Conservation (phyloP, 2,329 filamentous ascomycete species). For the Davidsoniella eucalypti region DNA sequence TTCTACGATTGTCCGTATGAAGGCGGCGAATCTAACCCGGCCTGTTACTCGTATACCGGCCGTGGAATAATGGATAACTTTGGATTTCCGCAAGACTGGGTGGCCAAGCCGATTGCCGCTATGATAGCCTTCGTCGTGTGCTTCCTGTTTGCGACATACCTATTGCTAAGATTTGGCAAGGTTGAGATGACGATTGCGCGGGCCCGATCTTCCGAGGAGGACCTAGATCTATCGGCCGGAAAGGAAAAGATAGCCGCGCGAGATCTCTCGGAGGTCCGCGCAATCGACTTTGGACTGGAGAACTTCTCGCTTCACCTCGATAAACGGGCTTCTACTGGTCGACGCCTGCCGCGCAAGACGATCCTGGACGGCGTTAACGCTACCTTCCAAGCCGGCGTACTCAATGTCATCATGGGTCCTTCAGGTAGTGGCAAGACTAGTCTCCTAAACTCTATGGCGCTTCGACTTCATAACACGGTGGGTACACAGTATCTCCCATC, state of each 20-base stretch:
- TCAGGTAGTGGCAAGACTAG: slow-evolving; percentile 65
- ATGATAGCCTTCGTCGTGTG: slow-evolving; percentile 44
- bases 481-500: slow-evolving; percentile 44
- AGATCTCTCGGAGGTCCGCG: slow-evolving; percentile 35
- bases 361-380: slow-evolving; percentile 53
- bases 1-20: slow-evolving; percentile 58
- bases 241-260: slow-evolving; percentile 51
- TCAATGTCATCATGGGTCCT: slow-evolving; percentile 70
- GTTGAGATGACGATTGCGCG: slow-evolving; percentile 56
- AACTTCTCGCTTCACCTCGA: slow-evolving; percentile 47
- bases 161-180: slow-evolving; percentile 47
- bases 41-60: slow-evolving; percentile 53
- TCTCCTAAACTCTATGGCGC: slow-evolving; percentile 55
- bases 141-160: slow-evolving; percentile 42
- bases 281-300: slow-evolving; percentile 48
- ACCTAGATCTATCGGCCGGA: slow-evolving; percentile 48
- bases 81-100: slow-evolving; percentile 51
- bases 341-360: slow-evolving; percentile 33
- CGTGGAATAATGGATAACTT: slow-evolving; percentile 51
- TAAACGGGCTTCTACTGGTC: slow-evolving; percentile 38
- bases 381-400: slow-evolving; percentile 47
- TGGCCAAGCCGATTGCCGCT: slow-evolving; percentile 47
- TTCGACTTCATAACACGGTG: slow-evolving; percentile 44
- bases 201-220: slow-evolving; percentile 30
- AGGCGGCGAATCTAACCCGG: slow-evolving; percentile 44